These are phyloP conservation scores for Trypanosoma lewisi DNA, from an alignment of 208 protist species.

Conservation along the genomic window DNA sequence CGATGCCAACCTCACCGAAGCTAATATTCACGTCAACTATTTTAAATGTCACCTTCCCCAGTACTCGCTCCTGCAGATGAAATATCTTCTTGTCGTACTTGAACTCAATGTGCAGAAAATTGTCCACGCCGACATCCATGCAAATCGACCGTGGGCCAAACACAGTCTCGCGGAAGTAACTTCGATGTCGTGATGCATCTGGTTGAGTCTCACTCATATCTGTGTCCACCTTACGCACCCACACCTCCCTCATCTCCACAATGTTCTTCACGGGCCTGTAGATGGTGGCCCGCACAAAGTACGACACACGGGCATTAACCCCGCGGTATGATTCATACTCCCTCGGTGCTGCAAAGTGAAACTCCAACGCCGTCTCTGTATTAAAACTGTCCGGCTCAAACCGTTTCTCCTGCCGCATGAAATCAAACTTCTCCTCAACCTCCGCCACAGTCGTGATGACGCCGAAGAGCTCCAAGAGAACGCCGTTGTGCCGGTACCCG, in stretches of 20 bases:
- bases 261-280: slow-evolving; percentile 70
- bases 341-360: slow-evolving; percentile 72
- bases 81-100: slow-evolving; percentile 82
- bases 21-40: slow-evolving; percentile 69
- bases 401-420: slow-evolving; percentile 66
- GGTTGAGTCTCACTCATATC: slow-evolving; percentile 39
- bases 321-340: slow-evolving; percentile 85
- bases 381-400: slow-evolving; percentile 70
- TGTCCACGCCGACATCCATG: slow-evolving; percentile 88
- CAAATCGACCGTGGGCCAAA: slow-evolving; percentile 58
- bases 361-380: slow-evolving; percentile 49
- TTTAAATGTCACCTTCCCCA: slow-evolving; percentile 84
- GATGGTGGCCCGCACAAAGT: slow-evolving; percentile 65
- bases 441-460: slow-evolving; percentile 36
- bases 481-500: slow-evolving; percentile 65
- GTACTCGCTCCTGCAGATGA: slow-evolving; percentile 70
- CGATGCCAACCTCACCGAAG: slow-evolving; percentile 72
- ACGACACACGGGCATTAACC: slow-evolving; percentile 59
- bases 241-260: slow-evolving; percentile 55
- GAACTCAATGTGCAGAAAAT: slow-evolving; percentile 91
- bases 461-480: slow-evolving; percentile 70
- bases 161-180: slow-evolving; percentile 75
- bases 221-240: slow-evolving; percentile 69
- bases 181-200: slow-evolving; percentile 51
- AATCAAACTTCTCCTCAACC: slow-evolving; percentile 36